Evolutionary conservation across 2,329 filamentous ascomycete species (phyloP).

Genomic region (Sphaerulina musiva): DNA sequence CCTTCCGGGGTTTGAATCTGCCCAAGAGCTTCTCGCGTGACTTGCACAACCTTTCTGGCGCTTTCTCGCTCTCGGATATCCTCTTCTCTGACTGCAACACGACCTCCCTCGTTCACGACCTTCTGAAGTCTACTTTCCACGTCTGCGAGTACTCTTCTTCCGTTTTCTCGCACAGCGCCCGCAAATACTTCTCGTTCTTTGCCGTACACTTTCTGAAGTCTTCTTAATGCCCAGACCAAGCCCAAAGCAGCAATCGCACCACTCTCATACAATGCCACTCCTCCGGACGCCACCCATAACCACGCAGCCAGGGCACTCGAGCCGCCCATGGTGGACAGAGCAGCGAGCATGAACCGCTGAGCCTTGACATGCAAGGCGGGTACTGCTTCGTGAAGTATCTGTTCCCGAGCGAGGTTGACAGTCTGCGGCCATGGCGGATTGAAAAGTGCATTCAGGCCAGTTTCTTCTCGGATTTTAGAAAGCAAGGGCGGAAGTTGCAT

Average conservation of each 20-base stretch:
- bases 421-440: conserved; percentile 62
- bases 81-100: conserved; percentile 31
- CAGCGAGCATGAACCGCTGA: conserved; percentile 58
- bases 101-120: conserved; percentile 43
- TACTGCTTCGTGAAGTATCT: conserved; percentile 38
- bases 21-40: conserved; percentile 1
- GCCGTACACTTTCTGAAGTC: conserved; percentile 56
- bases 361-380: conserved; percentile 42
- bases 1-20: background rate
- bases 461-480: conserved; percentile 24
- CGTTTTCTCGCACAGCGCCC: conserved; percentile 50
- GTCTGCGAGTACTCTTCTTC: conserved; percentile 48
- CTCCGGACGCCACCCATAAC: conserved; percentile 49
- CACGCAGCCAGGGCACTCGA: conserved; percentile 49
- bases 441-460: conserved; percentile 30
- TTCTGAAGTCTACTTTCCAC: conserved; percentile 47
- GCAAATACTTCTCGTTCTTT: conserved; percentile 48
- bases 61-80: conserved; percentile 37
- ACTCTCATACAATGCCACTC: conserved; percentile 51
- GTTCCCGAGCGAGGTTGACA: conserved; percentile 62
- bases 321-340: conserved; percentile 61
- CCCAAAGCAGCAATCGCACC: conserved; percentile 55
- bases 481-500: conserved; percentile 26
- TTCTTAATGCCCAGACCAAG: conserved; percentile 50
- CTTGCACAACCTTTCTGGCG: conserved; percentile 41